Conservation (phyloP, 1,284 basidiomycete species). For the Irpex lacteus region DNA sequence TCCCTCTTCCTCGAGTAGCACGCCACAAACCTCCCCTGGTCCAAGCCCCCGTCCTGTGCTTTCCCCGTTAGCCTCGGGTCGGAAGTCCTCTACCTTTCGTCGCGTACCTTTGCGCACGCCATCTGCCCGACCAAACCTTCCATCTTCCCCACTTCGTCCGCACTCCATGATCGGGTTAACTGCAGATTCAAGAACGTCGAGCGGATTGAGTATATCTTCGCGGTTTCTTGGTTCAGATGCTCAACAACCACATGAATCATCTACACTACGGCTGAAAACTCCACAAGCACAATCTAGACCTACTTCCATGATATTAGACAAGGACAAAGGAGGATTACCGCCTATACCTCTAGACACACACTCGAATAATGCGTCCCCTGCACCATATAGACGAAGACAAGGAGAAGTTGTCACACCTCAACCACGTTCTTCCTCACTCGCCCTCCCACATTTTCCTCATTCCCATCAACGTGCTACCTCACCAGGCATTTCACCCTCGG, state of each 20-base stretch:
- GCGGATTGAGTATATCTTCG: constrained; percentile 15
- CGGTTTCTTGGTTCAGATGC: constrained; percentile 19
- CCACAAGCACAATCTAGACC: constrained; percentile 20
- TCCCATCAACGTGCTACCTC: constrained; percentile 23
- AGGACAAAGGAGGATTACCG: constrained; percentile 21
- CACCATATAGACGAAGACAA: neutral
- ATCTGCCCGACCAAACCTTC: constrained; percentile 29
- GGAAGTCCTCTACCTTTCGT: constrained; percentile 58
- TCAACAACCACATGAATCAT: neutral
- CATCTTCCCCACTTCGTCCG: constrained; percentile 42
- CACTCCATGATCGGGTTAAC: constrained; percentile 19
- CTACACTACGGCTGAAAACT: constrained; percentile 1
- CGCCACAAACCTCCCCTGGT: constrained; percentile 11
- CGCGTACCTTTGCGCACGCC: constrained; percentile 47
- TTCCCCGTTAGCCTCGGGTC: constrained; percentile 22
- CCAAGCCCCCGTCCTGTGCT: constrained; percentile 17
- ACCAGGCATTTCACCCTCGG: constrained; percentile 14
- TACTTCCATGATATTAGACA: constrained; percentile 18
- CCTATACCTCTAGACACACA: constrained; percentile 18
- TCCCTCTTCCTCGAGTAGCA: constrained; percentile 16
- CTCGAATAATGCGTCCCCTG: neutral
- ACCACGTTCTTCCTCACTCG: constrained; percentile 10
- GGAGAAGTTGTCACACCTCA: neutral
- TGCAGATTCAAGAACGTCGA: constrained; percentile 18
- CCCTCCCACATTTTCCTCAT: constrained; percentile 19